Evolutionary conservation across 2,329 filamentous ascomycete genomes (phyloP).

Genomic region (Diaporthe citri): DNA sequence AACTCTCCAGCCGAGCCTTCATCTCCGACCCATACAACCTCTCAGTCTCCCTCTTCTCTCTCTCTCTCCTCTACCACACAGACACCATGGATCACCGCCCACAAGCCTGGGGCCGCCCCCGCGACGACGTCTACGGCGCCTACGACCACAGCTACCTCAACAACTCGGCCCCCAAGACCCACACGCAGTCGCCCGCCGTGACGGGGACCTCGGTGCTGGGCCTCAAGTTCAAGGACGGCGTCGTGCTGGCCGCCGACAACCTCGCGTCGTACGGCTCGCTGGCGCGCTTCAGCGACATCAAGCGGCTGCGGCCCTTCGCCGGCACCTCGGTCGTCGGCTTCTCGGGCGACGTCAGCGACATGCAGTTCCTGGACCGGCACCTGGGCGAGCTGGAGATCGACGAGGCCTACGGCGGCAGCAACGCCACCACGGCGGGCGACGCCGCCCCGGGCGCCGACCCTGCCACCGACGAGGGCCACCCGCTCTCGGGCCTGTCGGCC

Average conservation of each 20-base stretch:
- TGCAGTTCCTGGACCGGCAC: constrained; percentile 97
- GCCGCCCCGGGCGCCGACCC: constrained; percentile 51
- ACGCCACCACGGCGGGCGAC: constrained; percentile 50
- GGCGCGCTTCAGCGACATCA: constrained; percentile 95
- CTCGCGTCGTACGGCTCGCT: constrained; percentile 97
- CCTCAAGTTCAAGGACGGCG: constrained; percentile 95
- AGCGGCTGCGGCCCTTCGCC: constrained; percentile 92
- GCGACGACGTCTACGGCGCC: constrained; percentile 95
- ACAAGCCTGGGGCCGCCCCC: constrained; percentile 82
- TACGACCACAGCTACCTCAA: constrained; percentile 92
- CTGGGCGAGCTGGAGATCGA: constrained; percentile 87
- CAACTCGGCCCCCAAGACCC: constrained; percentile 77
- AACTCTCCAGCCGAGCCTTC: background rate
- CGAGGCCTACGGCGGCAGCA: constrained; percentile 79
- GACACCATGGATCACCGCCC: constrained; percentile 77
- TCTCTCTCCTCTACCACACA: constrained; percentile 24
- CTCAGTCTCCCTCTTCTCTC: too few relatives aligned
- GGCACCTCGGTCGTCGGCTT: constrained; percentile 88
- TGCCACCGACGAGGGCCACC: constrained; percentile 74
- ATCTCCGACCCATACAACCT: background rate
- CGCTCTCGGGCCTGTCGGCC: constrained; percentile 78
- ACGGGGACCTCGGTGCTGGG: constrained; percentile 96
- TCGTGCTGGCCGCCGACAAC: constrained; percentile 97
- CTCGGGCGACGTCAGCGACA: constrained; percentile 97
- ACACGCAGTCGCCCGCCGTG: constrained; percentile 93